These are phyloP conservation scores for Rhododendron vialii DNA, from an alignment of 148 eudicot species.

Conservation along the genomic window DNA sequence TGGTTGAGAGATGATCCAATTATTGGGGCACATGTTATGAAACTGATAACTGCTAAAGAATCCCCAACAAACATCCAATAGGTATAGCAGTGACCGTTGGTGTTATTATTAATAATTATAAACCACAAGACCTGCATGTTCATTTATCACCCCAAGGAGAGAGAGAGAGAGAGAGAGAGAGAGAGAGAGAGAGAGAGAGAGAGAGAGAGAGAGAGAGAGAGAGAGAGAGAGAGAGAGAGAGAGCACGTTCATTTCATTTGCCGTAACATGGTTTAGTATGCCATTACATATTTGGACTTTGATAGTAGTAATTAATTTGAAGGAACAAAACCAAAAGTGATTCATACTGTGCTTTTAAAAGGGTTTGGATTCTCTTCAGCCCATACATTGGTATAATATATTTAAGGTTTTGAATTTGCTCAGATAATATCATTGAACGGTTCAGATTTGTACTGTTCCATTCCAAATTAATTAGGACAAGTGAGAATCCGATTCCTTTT, in stretches of 20 bases:
- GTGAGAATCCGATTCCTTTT: not conserved
- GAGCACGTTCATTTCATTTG: not conserved
- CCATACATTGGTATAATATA: too few species aligned
- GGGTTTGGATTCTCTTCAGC: too few species aligned
- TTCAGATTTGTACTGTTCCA: too few species aligned
- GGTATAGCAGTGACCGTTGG: not conserved
- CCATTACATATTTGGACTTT: not conserved
- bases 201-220: not conserved
- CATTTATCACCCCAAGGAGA: not conserved
- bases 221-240: not conserved
- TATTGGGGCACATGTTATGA: conserved; percentile 28
- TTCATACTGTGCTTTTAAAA: too few species aligned
- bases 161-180: not conserved
- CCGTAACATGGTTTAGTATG: not conserved
- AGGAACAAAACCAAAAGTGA: not conserved
- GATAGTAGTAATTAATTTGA: not conserved
- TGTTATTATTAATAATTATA: not conserved
- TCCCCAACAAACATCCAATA: conserved; percentile 1
- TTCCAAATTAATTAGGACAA: too few species aligned
- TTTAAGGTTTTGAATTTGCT: too few species aligned
- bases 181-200: too few species aligned
- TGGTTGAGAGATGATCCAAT: conserved; percentile 20
- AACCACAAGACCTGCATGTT: not conserved
- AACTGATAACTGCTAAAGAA: conserved; percentile 9
- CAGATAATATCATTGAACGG: not conserved